These are phyloP conservation scores for Penicillium daleae DNA, from an alignment of 495 filamentous ascomycete species.

Conservation along the genomic window DNA sequence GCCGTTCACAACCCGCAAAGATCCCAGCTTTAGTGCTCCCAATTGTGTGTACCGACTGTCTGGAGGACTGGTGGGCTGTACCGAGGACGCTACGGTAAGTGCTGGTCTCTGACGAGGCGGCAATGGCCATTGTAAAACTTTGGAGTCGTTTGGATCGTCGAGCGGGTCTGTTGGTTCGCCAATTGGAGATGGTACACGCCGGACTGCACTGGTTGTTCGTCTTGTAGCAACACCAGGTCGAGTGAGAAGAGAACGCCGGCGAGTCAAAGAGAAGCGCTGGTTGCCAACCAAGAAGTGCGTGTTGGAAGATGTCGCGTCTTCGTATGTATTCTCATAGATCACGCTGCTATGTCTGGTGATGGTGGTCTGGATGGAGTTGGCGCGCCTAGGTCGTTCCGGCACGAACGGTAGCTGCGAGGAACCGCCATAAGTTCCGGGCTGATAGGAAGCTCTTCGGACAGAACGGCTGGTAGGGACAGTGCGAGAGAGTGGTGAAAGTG, in stretches of 20 bases:
- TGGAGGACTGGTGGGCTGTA: conserved; percentile 44
- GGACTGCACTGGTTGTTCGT: conserved; percentile 33
- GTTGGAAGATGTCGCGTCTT: conserved; percentile 41
- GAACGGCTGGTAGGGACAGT: conserved; percentile 22
- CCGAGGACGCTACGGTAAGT: conserved; percentile 3
- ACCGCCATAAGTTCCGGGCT: conserved; percentile 24
- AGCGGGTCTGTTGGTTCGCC: conserved; percentile 24
- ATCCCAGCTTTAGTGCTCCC: conserved; percentile 52
- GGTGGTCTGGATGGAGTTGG: conserved; percentile 39
- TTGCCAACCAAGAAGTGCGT: conserved; percentile 44
- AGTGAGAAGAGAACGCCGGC: conserved; percentile 52
- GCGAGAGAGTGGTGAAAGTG: conserved; percentile 13
- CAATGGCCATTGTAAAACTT: conserved; percentile 26
- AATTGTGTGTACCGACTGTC: conserved; percentile 53
- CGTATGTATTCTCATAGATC: conserved; percentile 30
- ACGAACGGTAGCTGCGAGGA: conserved; percentile 21
- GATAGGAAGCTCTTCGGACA: conserved; percentile 29
- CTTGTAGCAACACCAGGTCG: conserved; percentile 54
- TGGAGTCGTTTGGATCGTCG: conserved; percentile 17
- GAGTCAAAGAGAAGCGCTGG: conserved; percentile 47
- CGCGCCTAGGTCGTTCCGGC: conserved; percentile 30
- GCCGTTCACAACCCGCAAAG: conserved; percentile 54
- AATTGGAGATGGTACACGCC: conserved; percentile 32
- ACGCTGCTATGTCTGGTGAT: conserved; percentile 31
- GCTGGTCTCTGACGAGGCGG: conserved; percentile 19